Base-by-base conservation (phyloP, 345 rosid species). In the Excoecaria agallocha region DNA sequence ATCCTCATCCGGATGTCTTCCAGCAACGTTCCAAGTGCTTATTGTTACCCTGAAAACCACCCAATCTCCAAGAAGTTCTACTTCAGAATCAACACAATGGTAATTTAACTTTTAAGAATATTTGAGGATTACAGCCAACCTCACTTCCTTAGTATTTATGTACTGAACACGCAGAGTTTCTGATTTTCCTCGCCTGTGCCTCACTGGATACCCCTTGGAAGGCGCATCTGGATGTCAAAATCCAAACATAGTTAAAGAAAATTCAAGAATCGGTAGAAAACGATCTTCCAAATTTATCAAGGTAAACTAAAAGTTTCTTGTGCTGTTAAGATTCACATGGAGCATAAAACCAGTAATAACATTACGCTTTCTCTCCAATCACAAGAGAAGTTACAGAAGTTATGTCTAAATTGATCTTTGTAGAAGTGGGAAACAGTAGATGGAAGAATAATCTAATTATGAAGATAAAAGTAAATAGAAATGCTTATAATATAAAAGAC, bases 1-100 rank as follows among this genome's bases (percentile, higher is more conserved):
- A 86, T 87, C 90, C 65, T 89, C 92, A 60, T 75, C 8, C 11
- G 99, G 99, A 76, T 58, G 62, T 86, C 82, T 90, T 17, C 99
- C 99, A 76, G 97, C 98, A 80, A 96, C 99, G 77, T 96, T 96
- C 99, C 99, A 96, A 58, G 98, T 89, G 66, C 93, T 91, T 69
- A 96, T 75, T 49, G 87, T 86, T 54, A 96, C 90, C 89, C 99
- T 96, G 68, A 67, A 68, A 54, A 74, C 37, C 72, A 45, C 73
- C 68, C 54, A 74, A 30, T 38, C 24, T 71, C 24, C 59, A 52
- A 52, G 35, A 37, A 37, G 30, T 51, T 56, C 37, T 57, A 62
- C 60, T 35, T 5, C 2, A 52, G 17, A 71, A 58, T 20, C 41
- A 73, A 60, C 67, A 61, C 13, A 15, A 15, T 7, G 41, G 50